Conservation (phyloP, 2,329 filamentous ascomycete genomes). For the Aspergillus ustus region DNA sequence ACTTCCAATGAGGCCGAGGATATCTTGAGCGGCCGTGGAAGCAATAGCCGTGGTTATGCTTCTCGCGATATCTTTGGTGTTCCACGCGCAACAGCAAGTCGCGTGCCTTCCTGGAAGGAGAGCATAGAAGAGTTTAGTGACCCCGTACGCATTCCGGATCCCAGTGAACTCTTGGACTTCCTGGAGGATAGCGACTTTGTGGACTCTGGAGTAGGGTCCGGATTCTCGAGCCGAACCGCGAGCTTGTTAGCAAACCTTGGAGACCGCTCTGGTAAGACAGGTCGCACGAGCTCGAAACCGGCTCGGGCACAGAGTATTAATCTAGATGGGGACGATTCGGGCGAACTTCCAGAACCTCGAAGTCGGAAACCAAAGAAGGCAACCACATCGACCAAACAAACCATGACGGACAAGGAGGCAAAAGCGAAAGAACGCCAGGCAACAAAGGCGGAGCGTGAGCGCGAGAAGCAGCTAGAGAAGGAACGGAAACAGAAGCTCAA, state of each 20-base stretch:
- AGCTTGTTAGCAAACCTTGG: constrained; percentile 43
- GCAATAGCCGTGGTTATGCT: constrained; percentile 1
- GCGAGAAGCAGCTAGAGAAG: constrained; percentile 63
- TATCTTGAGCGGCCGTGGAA: constrained; percentile 36
- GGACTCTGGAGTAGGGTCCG: constrained; percentile 22
- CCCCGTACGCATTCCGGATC: constrained; percentile 30
- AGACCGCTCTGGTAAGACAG: constrained; percentile 15
- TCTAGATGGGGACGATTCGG: constrained; percentile 22
- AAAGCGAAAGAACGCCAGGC: constrained; percentile 60
- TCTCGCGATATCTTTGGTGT: not conserved
- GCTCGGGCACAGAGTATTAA: constrained; percentile 3
- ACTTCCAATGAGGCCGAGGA: constrained; percentile 42
- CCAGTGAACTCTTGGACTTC: constrained; percentile 30
- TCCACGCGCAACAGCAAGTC: not conserved
- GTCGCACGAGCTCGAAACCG: constrained; percentile 4
- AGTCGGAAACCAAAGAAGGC: constrained; percentile 42
- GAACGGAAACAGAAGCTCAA: constrained; percentile 49
- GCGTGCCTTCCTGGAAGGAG: constrained; percentile 16
- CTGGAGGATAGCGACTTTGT: constrained; percentile 2
- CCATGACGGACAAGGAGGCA: constrained; percentile 43
- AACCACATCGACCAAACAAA: constrained; percentile 28
- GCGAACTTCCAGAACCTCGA: constrained; percentile 51
- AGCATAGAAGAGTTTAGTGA: constrained; percentile 42
- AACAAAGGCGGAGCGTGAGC: constrained; percentile 53
- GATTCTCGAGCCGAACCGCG: constrained; percentile 48